Evolutionary conservation across 2,329 filamentous ascomycete species (phyloP).

Genomic region (Penicillium sp.): DNA sequence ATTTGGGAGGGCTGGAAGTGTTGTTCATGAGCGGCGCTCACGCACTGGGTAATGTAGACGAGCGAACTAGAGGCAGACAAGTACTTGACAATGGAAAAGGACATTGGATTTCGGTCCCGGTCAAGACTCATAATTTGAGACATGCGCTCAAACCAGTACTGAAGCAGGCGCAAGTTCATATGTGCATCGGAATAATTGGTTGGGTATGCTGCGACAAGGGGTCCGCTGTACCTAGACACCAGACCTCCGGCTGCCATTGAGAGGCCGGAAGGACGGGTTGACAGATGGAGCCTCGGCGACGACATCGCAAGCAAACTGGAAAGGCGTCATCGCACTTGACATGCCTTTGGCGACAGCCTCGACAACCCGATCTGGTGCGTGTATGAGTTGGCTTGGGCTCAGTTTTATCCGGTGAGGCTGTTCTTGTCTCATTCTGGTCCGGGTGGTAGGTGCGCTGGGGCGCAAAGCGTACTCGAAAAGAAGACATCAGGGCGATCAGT

Average conservation of each 20-base stretch:
- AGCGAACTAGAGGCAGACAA: constrained; percentile 12
- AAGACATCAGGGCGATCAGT: background rate
- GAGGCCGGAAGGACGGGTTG: background rate
- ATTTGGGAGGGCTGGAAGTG: constrained; percentile 8
- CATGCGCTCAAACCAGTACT: constrained; percentile 18
- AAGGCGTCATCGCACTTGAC: background rate
- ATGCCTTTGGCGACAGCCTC: background rate
- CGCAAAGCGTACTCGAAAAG: background rate
- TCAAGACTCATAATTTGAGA: constrained; percentile 13
- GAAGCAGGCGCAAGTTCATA: constrained; percentile 6
- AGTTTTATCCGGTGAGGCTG: background rate
- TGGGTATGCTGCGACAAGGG: background rate
- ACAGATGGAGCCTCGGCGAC: background rate
- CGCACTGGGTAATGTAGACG: constrained; percentile 12
- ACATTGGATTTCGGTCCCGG: constrained; percentile 15
- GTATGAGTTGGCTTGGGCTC: background rate
- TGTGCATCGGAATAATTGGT: background rate
- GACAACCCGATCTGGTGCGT: background rate
- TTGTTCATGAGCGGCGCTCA: constrained; percentile 18
- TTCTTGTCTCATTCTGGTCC: background rate
- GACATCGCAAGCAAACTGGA: background rate
- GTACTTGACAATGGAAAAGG: constrained; percentile 11
- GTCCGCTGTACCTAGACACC: background rate
- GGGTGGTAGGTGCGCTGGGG: background rate
- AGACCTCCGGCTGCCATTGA: background rate